phyloP scores from a whole-genome alignment of 1,284 basidiomycete species.

The Waitea zeae region DNA sequence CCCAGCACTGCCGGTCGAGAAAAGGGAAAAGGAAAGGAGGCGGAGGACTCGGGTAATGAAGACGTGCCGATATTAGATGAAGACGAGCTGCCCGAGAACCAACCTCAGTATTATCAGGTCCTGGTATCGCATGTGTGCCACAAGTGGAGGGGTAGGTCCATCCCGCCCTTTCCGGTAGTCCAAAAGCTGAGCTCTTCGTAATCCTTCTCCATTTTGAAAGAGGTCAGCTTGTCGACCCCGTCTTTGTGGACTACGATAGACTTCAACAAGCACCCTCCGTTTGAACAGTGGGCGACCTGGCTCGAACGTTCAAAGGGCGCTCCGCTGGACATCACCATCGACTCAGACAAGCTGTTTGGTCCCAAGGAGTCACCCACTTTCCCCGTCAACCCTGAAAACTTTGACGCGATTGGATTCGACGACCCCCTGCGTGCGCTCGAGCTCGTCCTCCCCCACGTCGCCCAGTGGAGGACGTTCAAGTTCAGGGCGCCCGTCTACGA shows the following conservation, averaged over 20 bases:
- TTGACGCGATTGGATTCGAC: slow-evolving; percentile 12
- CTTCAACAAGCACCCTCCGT: slow-evolving; percentile 14
- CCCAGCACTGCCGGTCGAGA: slow-evolving; percentile 2
- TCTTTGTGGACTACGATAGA: slow-evolving; percentile 16
- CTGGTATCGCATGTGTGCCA: slow-evolving; percentile 25
- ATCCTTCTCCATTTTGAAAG: no score
- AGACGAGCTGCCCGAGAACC: slow-evolving; percentile 13
- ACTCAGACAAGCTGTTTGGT: slow-evolving; percentile 15
- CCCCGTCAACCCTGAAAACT: slow-evolving; percentile 16
- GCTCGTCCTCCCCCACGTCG: slow-evolving; percentile 30
- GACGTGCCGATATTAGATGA: slow-evolving; percentile 9
- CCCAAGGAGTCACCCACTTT: background rate
- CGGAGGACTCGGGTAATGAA: slow-evolving; percentile 7
- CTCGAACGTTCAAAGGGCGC: slow-evolving; percentile 26
- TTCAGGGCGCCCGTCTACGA: slow-evolving; percentile 24
- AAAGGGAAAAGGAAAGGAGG: background rate
- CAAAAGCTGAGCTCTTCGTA: no score
- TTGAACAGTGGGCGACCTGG: slow-evolving; percentile 22
- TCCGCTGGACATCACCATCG: slow-evolving; percentile 28
- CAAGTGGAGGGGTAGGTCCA: slow-evolving; percentile 16
- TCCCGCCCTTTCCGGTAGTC: no score
- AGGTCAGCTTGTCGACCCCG: no score
- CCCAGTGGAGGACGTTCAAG: slow-evolving; percentile 31
- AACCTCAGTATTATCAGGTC: slow-evolving; percentile 17
- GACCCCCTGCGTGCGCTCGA: slow-evolving; percentile 16